phyloP scores from a whole-genome alignment of 768 basidiomycete species.

The Neoboletus magnificus region DNA sequence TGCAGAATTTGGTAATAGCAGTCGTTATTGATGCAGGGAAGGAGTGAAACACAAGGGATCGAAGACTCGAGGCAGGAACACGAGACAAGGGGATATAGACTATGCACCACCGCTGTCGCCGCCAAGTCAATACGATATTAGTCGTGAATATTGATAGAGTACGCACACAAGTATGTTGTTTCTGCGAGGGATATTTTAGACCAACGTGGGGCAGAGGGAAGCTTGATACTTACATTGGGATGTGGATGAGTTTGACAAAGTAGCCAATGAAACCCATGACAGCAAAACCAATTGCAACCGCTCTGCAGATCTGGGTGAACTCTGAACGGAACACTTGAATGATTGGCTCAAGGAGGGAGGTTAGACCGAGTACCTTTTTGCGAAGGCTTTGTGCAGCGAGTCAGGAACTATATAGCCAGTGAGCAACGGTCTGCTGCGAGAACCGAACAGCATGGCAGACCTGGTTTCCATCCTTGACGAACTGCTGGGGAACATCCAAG shows the following conservation, averaged over 20 bases:
- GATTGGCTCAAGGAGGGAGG: not conserved
- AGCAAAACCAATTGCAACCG: constrained; percentile 94
- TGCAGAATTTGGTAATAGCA: not conserved
- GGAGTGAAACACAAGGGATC: constrained; percentile 18
- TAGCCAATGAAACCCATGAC: constrained; percentile 99
- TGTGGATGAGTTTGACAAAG: constrained; percentile 97
- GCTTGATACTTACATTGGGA: constrained; percentile 78
- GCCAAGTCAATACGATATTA: constrained; percentile 24
- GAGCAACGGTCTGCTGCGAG: constrained; percentile 2
- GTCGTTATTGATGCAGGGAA: constrained; percentile 11
- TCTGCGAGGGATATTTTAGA: constrained; percentile 42
- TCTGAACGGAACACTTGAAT: constrained; percentile 47
- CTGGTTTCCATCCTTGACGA: constrained; percentile 90
- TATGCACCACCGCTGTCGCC: constrained; percentile 71
- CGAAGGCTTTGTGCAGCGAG: constrained; percentile 96
- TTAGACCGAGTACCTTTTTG: constrained; percentile 67
- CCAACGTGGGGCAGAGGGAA: not conserved
- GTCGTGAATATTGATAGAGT: not conserved
- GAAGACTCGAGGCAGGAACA: constrained; percentile 14
- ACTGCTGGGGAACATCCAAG: constrained; percentile 87
- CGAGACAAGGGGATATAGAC: constrained; percentile 20
- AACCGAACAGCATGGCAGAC: constrained; percentile 39
- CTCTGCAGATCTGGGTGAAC: constrained; percentile 91
- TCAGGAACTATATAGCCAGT: constrained; percentile 67
- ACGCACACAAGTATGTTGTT: constrained; percentile 98